Evolutionary conservation across 2,329 filamentous ascomycete species (phyloP).

Genomic region (Blastomyces emzantsi): DNA sequence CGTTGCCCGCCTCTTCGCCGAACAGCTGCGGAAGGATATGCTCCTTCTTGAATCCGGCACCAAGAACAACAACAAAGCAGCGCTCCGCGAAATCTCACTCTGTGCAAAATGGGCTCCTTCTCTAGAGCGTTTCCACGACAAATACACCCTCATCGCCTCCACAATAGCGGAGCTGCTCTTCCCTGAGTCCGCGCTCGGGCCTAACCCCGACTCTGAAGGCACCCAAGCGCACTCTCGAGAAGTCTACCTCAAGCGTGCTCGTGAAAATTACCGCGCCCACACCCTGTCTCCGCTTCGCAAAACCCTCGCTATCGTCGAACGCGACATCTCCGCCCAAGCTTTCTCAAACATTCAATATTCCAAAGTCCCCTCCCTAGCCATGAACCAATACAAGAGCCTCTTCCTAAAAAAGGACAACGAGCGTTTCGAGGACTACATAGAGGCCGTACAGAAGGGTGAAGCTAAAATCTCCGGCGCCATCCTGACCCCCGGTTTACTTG

Average conservation of each 20-base stretch:
- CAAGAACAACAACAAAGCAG: slow-evolving; percentile 25
- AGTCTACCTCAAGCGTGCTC: slow-evolving; percentile 46
- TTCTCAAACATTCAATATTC: slow-evolving; percentile 50
- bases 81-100: slow-evolving; percentile 43
- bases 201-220: slow-evolving; percentile 17
- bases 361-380: slow-evolving; percentile 49
- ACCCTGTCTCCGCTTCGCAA: slow-evolving; percentile 44
- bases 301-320: slow-evolving; percentile 37
- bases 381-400: slow-evolving; percentile 44
- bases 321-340: slow-evolving; percentile 47
- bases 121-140: slow-evolving; percentile 48
- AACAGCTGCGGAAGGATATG: slow-evolving; percentile 45
- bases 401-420: slow-evolving; percentile 46
- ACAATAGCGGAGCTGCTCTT: slow-evolving; percentile 48
- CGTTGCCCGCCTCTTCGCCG: slow-evolving; percentile 49
- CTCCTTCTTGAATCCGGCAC: slow-evolving; percentile 34
- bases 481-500: slow-evolving; percentile 45
- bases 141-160: slow-evolving; percentile 48
- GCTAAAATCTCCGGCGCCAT: slow-evolving; percentile 48
- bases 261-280: slow-evolving; percentile 47
- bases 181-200: slow-evolving; percentile 33
- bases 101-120: slow-evolving; percentile 55
- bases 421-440: slow-evolving; percentile 44
- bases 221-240: slow-evolving; percentile 32
- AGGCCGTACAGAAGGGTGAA: slow-evolving; percentile 42